A percentile compares a stretch with the other conserved stretches of the same genome.
Conservation (phyloP, 495 filamentous ascomycete species). For the Durotheca rogersii region DNA sequence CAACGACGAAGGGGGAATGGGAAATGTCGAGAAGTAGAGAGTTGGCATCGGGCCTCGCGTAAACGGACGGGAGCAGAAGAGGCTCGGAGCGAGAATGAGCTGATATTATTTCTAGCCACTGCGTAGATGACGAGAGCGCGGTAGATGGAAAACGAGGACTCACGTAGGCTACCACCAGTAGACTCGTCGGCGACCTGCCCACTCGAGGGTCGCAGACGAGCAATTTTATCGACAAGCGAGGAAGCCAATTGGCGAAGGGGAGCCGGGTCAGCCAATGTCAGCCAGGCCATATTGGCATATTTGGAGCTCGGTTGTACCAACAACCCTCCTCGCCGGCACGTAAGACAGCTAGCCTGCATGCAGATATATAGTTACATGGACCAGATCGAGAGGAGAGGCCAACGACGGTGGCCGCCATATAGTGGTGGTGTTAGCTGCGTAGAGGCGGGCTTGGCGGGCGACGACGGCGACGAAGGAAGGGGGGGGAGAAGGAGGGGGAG, state of each 20-base stretch:
- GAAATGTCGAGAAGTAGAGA: no score
- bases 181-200: conserved; percentile 24
- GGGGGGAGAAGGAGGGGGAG: background rate
- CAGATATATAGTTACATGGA: conserved; percentile 17
- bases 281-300: conserved; percentile 25
- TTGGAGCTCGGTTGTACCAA: conserved; percentile 20
- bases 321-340: conserved; percentile 9
- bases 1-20: background rate
- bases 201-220: conserved; percentile 16
- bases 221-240: background rate
- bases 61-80: background rate
- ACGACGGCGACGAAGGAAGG: background rate
- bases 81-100: no score
- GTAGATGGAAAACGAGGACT: conserved; percentile 5
- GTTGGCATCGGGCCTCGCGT: no score
- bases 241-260: conserved; percentile 23
- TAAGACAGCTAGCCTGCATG: conserved; percentile 29
- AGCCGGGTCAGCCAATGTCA: conserved; percentile 9
- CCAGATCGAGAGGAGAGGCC: conserved; percentile 8
- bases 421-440: background rate
- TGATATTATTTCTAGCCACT: background rate
- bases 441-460: conserved; percentile 8
- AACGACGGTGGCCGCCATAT: background rate
- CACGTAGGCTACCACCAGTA: conserved; percentile 2
- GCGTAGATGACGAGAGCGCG: background rate